Conservation (phyloP, 495 filamentous ascomycete genomes). For the Penicillium bialowiezense region DNA sequence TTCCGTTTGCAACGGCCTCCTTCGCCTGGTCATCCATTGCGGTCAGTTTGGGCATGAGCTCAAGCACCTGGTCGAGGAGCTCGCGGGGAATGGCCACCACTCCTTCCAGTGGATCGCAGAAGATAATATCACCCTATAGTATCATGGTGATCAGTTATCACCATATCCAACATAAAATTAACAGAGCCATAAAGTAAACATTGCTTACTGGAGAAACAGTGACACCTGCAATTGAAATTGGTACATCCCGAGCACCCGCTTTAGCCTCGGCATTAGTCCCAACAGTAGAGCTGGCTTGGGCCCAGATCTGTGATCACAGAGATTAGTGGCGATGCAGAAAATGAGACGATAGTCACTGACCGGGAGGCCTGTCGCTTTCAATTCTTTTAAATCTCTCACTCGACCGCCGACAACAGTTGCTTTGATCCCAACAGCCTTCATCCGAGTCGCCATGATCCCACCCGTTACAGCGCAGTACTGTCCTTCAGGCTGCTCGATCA, state of each 20-base stretch:
- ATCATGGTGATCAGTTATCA: neutral
- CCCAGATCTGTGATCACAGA: conserved; percentile 47
- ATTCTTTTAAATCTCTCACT: conserved; percentile 58
- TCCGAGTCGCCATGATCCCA: conserved; percentile 64
- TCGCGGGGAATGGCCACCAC: conserved; percentile 60
- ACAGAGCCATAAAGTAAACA: neutral
- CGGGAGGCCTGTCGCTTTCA: conserved; percentile 44
- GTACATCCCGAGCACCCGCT: conserved; percentile 52
- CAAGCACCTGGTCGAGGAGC: conserved; percentile 47
- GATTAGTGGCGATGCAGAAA: neutral
- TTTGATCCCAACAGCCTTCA: conserved; percentile 53
- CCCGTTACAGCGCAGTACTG: conserved; percentile 65
- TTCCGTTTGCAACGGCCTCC: conserved; percentile 55
- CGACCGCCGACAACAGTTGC: conserved; percentile 59
- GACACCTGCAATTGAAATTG: conserved; percentile 49
- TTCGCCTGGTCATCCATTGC: conserved; percentile 60
- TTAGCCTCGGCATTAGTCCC: conserved; percentile 60
- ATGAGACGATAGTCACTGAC: conserved; percentile 30
- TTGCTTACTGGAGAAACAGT: conserved; percentile 44
- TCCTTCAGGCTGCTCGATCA: conserved; percentile 56
- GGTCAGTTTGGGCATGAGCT: conserved; percentile 52
- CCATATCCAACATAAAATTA: neutral
- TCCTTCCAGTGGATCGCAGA: conserved; percentile 59
- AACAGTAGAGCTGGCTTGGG: conserved; percentile 53
- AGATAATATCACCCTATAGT: conserved; percentile 59